These are phyloP conservation scores for Suhomyces vadensis DNA, from an alignment of 805 yeast genomes.

Conservation along the genomic window DNA sequence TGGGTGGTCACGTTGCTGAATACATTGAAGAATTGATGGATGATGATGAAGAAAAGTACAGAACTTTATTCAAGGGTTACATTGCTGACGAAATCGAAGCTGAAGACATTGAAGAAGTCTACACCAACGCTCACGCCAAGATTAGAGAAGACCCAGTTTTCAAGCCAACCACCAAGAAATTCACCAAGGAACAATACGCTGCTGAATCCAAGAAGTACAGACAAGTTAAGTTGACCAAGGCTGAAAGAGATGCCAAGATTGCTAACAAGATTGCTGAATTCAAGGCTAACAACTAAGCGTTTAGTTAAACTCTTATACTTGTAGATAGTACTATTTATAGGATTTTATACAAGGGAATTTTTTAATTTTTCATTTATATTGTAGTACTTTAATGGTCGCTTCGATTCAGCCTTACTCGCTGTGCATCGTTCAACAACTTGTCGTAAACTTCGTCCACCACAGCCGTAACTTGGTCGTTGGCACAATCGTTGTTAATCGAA, in stretches of 20 bases:
- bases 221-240: constrained; percentile 84
- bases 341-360: neutral
- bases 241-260: constrained; percentile 85
- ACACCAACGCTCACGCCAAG: constrained; percentile 89
- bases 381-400: neutral
- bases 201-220: constrained; percentile 94
- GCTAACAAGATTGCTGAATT: constrained; percentile 93
- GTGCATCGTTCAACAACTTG: constrained; percentile 65
- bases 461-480: constrained; percentile 18
- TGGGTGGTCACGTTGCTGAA: constrained; percentile 99
- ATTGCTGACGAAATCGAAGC: constrained; percentile 96
- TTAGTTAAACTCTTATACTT: too few relatives aligned
- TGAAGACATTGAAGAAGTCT: constrained; percentile 93
- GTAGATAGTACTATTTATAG: too few relatives aligned
- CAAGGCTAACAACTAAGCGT: constrained; percentile 46
- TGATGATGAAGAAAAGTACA: constrained; percentile 99
- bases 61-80: constrained; percentile 93
- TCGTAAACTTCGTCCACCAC: constrained; percentile 76
- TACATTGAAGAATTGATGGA: constrained; percentile 99
- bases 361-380: neutral
- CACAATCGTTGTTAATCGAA: neutral
- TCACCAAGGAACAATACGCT: constrained; percentile 97
- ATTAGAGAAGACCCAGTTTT: constrained; percentile 95
- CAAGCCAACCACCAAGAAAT: constrained; percentile 88
- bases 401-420: constrained; percentile 58